Evolutionary conservation across 768 basidiomycete genomes (phyloP), one percentile per base, ranked within the genome.

Genomic region (Artomyces pyxidatus): DNA sequence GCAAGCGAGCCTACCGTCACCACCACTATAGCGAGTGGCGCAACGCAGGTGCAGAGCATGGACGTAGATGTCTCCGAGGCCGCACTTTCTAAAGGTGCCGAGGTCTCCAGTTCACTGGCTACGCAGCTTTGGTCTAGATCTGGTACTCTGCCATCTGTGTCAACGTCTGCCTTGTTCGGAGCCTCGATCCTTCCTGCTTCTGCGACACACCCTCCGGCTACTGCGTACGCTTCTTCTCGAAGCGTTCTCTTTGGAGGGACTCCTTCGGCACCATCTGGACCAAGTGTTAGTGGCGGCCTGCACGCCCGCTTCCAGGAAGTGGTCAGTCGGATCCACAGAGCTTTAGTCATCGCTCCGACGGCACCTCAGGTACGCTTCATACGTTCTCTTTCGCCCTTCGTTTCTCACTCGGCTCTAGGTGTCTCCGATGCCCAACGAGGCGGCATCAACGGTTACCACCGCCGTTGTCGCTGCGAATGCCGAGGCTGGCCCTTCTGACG

Each of bases 321-420:
- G 14, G 71, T 85, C 22, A 64, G 73, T n/a, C 78, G 72, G 51
- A 88, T 90, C 45, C 84, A 88, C 58, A 73, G 75, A 46, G 74
- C 76, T 17, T 68, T 90, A 22, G 71, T 77, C 4, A 72, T 87
- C 56, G 73, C 74, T 12, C 84, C 85, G 7, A 63, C 72, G 4
- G 61, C 73, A 29, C 73, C 78, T 16, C 67, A 70, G 59, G 74
- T 76, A 47, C 8, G 57, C 38, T 59, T 43, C 14, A 19, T 3
- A 1, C 6, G 35, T 22, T 16, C 11, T 26, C 12, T 25, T 11
- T 35, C 10, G n/a, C 12, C 10, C 22, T 6, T 32, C 39, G 10
- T 27, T 45, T 40, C 39, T 22, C 44, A 43, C 37, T 19, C 21
- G 40, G 12, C 17, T 21, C 42, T 8, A 56, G 37, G 17, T 22